Base-by-base conservation (phyloP, 2,329 filamentous ascomycete genomes). In the Xylariaceae sp. region DNA sequence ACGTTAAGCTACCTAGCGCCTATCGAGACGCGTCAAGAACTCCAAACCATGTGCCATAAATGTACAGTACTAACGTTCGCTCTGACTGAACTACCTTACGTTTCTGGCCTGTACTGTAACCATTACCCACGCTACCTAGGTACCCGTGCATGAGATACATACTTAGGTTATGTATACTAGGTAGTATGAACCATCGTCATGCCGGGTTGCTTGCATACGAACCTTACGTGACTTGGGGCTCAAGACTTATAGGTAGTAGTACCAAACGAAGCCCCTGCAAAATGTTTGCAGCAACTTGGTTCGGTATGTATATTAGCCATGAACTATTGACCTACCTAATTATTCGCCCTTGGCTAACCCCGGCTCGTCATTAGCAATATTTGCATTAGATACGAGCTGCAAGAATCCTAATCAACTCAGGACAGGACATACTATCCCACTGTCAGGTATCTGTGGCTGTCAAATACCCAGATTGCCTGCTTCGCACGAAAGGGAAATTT, bases 391-490 rank as follows among this genome's bases (percentile, higher is more conserved):
- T 37, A 37, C 32, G 32, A 23, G 20, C 43, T 44, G 43, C 43
- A 44, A 44, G 20, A 16, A 21, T 37, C 57, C 54, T 54, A 57
- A 62, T 62, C 60, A 60, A 59, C 55, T 57, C 57, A 55, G 52
- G 56, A 40, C 42, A 49, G 57, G 57, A 47, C 58, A 52, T 61
- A 59, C 57, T n/a, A n/a, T n/a, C n/a, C n/a, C n/a, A n/a, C n/a
- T n/a, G n/a, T 54, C 50, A 48, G 48, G 57, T 10, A 16, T 37
- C 32, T 37, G 32, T 37, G 32, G 32, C 58, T 61, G 62, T 60
- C 52, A 62, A 62, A 62, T 61, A 65, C 57, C 63, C 59, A 61
- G 55, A 57, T 60, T 65, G 61, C 50, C 53, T 55, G 48, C 49
- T 54, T 64, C 57, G 57, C 63, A 63, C 59, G 61, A 62, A 64